phyloP scores from a whole-genome alignment of 257 asterid genomes.

The Solanum rostratum region DNA sequence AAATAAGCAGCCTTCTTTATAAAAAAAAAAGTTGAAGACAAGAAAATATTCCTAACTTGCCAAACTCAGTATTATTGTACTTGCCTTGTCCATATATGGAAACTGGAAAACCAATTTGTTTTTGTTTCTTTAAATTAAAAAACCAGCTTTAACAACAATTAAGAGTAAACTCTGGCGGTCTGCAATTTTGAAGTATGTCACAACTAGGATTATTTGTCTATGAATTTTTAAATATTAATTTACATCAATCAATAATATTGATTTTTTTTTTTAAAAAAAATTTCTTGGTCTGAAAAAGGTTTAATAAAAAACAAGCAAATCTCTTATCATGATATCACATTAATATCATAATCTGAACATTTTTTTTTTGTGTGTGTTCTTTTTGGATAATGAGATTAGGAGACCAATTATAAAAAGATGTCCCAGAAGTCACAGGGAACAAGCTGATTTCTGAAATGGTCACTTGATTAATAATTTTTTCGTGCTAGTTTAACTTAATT shows the following conservation, averaged over 20 bases:
- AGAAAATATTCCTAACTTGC: slow-evolving; percentile 11
- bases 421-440: no score
- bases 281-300: background rate
- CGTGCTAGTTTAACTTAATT: no score
- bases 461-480: no score
- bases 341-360: background rate
- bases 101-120: background rate
- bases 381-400: background rate
- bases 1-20: no score
- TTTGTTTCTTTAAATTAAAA: background rate
- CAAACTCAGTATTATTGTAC: background rate
- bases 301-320: background rate
- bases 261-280: background rate
- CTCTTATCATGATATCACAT: background rate
- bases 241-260: background rate
- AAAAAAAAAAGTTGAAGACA: background rate
- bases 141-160: background rate
- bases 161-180: background rate
- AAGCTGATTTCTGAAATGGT: no score
- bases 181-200: background rate
- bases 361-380: background rate
- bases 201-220: background rate
- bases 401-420: background rate
- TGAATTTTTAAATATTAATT: background rate
- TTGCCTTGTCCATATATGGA: background rate